These are phyloP conservation scores for Pelargonium myrrhifolium DNA, from an alignment of 441 rosid genomes.

Conservation along the genomic window DNA sequence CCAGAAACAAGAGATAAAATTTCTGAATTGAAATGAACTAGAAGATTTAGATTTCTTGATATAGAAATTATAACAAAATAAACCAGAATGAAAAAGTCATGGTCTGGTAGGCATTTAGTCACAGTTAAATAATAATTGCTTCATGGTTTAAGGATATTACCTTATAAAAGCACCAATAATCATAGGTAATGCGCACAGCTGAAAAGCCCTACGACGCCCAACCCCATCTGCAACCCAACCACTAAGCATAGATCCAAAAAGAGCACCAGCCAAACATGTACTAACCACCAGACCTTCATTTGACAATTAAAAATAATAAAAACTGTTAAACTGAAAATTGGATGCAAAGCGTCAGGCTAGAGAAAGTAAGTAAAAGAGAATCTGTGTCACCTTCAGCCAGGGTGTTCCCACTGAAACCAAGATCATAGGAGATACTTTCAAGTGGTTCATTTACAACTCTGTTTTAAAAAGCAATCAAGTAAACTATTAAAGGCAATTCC, in stretches of 20 bases:
- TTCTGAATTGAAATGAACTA: neutral
- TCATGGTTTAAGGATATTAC: conserved; percentile 24
- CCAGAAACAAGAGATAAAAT: neutral
- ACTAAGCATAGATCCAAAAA: conserved; percentile 76
- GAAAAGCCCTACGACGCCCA: conserved; percentile 87
- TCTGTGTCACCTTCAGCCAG: conserved; percentile 59
- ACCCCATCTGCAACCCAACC: conserved; percentile 84
- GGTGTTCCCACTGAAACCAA: conserved; percentile 71
- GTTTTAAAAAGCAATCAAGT: conserved; percentile 11
- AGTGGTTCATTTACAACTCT: conserved; percentile 88
- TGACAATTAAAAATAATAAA: conserved; percentile 10
- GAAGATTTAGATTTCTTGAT: neutral
- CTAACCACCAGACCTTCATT: conserved; percentile 88
- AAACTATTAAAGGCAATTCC: neutral
- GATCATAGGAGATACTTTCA: conserved; percentile 66
- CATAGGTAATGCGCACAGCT: conserved; percentile 85
- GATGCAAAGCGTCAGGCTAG: neutral
- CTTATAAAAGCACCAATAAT: conserved; percentile 75
- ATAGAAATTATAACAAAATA: neutral
- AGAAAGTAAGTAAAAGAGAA: neutral
- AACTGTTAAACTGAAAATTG: neutral
- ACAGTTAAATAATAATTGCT: conserved; percentile 14
- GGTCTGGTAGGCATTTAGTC: conserved; percentile 13
- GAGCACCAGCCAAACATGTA: conserved; percentile 94
- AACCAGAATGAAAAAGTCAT: neutral